Evolutionary conservation across 345 rosid genomes (phyloP), one percentile per base, ranked within the genome.

Genomic region (Salix suchowensis): DNA sequence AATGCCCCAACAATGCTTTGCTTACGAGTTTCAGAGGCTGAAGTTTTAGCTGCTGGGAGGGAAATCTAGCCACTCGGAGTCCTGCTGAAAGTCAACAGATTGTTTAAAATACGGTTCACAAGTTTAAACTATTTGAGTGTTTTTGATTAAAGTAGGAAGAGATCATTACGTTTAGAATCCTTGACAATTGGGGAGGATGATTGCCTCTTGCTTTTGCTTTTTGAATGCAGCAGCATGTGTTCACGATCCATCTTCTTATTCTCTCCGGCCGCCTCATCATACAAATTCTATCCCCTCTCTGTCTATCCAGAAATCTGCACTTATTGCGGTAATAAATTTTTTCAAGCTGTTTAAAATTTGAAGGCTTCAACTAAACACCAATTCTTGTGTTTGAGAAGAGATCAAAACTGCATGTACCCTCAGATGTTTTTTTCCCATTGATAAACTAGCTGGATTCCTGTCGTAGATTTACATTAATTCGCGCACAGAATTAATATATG

Each of bases 131-230:
- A 6, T 15, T 48, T 32, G n/a, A n/a, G 30, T 19, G 14, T 1
- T 0, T 24, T 13, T n/a, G 34, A 60, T 42, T 61, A 48, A 52
- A 58, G 42, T 54, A 65, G 60, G 37, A 50, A 68, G 72, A 78
- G 16, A 58, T 28, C 69, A 30, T 39, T 81, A 75, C 80, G 77
- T 82, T 81, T 78, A 77, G 82, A 82, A 76, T 84, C 83, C 77
- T 65, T 19, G 71, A 65, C 85, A 77, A 71, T 75, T 81, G 81
- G 84, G 85, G 72, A 71, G 67, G 76, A 87, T 83, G 85, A 87
- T 84, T 78, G 76, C 74, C 50, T 24, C 70, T 74, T 69, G 18
- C 39, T 77, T 40, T 40, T 39, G 70, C 55, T 81, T 82, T 48
- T 39, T 60, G 16, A 77, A 79, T 70, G 37, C 37, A 34, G 37